Percentiles rank a stretch among this genome's conserved stretches.
phyloP scores from a whole-genome alignment of 2,329 filamentous ascomycete genomes.

The Plenodomus lindquistii region DNA sequence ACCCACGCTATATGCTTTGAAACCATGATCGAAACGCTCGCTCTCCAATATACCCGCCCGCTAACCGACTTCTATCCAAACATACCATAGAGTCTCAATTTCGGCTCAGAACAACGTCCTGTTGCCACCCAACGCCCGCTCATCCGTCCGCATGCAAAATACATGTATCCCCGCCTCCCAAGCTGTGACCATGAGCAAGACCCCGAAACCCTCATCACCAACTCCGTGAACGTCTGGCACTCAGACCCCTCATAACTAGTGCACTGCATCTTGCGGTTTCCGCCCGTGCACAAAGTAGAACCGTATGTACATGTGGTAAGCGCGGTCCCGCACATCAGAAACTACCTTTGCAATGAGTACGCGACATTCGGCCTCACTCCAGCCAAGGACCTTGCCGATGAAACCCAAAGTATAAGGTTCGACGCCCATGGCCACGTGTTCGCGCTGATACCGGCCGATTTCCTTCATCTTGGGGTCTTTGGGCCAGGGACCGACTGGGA shows the following conservation, averaged over 20 bases:
- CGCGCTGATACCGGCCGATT: constrained; percentile 50
- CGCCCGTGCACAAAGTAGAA: constrained; percentile 42
- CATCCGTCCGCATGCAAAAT: background rate
- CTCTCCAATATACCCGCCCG: too few species aligned
- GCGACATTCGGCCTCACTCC: constrained; percentile 40
- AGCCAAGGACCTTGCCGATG: constrained; percentile 41
- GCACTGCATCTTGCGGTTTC: constrained; percentile 25
- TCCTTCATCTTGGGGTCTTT: constrained; percentile 55
- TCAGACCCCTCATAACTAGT: background rate
- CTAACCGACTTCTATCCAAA: too few species aligned
- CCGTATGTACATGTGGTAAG: constrained; percentile 37
- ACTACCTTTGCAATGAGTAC: constrained; percentile 40
- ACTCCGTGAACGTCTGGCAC: background rate
- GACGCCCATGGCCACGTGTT: constrained; percentile 41
- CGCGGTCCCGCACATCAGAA: constrained; percentile 34
- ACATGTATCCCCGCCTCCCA: background rate
- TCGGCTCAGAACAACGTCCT: background rate
- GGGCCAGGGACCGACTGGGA: constrained; percentile 49
- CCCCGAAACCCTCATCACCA: background rate
- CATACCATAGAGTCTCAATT: background rate
- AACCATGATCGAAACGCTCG: too few species aligned
- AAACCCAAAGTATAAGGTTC: constrained; percentile 43
- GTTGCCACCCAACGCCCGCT: background rate
- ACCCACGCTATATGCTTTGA: too few species aligned
- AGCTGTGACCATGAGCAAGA: background rate